These are phyloP conservation scores for Danielozyma ontarioensis DNA, from an alignment of 805 yeast species.

Conservation along the genomic window DNA sequence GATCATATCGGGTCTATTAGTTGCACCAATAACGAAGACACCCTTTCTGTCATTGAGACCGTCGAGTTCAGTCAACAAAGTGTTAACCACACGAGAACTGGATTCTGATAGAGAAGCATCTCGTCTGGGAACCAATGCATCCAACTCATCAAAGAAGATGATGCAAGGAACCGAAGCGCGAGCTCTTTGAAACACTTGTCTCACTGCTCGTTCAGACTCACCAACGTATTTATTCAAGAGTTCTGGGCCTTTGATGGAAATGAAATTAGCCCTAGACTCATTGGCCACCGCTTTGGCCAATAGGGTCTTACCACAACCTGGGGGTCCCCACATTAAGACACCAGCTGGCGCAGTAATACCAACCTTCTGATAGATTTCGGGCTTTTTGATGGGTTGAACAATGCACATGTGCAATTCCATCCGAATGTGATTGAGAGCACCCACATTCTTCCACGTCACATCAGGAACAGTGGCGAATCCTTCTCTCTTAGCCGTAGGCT, in stretches of 20 bases:
- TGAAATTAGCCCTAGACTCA: slow-evolving; percentile 93
- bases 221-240: slow-evolving; percentile 92
- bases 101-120: slow-evolving; percentile 85
- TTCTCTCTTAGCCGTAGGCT: slow-evolving; percentile 96
- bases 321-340: slow-evolving; percentile 98
- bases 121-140: slow-evolving; percentile 92
- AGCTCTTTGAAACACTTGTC: slow-evolving; percentile 91
- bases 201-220: slow-evolving; percentile 87
- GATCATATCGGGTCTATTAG: slow-evolving; percentile 96
- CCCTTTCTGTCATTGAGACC: slow-evolving; percentile 92
- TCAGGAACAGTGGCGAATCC: slow-evolving; percentile 99
- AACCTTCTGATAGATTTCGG: slow-evolving; percentile 81
- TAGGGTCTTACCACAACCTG: slow-evolving; percentile 97
- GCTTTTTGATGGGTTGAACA: slow-evolving; percentile 92
- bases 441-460: slow-evolving; percentile 92
- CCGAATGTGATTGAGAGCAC: slow-evolving; percentile 76
- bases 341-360: slow-evolving; percentile 98
- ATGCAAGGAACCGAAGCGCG: slow-evolving; percentile 92
- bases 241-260: slow-evolving; percentile 95
- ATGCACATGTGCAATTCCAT: slow-evolving; percentile 95
- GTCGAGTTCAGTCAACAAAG: slow-evolving; percentile 88
- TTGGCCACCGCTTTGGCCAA: slow-evolving; percentile 97
- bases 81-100: slow-evolving; percentile 90
- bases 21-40: slow-evolving; percentile 92
- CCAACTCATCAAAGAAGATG: slow-evolving; percentile 92